Base-by-base conservation (phyloP, 2,329 filamentous ascomycete genomes). In the Nemania sp. region DNA sequence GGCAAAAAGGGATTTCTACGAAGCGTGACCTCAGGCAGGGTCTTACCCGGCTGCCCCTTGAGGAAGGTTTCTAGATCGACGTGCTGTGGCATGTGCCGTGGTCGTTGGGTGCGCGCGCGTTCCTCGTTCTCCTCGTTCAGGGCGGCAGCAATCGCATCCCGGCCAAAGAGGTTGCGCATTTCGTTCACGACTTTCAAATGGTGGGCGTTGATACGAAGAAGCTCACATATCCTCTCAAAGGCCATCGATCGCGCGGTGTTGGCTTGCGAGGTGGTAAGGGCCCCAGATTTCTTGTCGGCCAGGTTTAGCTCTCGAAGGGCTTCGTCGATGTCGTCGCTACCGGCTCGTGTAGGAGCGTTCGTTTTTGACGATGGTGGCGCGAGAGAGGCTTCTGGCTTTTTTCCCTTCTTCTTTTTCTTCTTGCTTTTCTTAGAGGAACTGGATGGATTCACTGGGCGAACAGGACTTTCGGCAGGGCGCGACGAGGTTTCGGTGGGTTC, bases 161-260 rank as follows among this genome's bases (percentile, higher is more conserved):
- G 83, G 6, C 84, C 88, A 78, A 86, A 89, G 2, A 89, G 79
- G 32, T 81, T 83, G 58, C 86, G 91, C 93, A 99, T 98, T 82
- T 99, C 96, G 75, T 97, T 97, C 41, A 91, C 85, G 7, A 93
- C 93, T 77, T 95, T 94, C 11, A 99, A 86, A 73, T 94, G 89
- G 72, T 92, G 87, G 0, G 90, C 88, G 73, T 86, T 86, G 74
- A 88, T 83, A 32, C 80, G 78, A 1, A 89, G 78, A 6, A 87
- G 80, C 32, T 80, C 75, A 64, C 81, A 82, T 49, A 81, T 77
- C 13, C 79, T 74, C 13, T 76, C 76, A 63, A 79, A 80, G 4
- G 74, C 73, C 27, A 59, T 68, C 5, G 65, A 27, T 11, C 62
- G 62, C 1, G 73, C 53, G 8, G 51, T 63, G 7, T 68, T 66